Percentiles rank a stretch among this genome's conserved stretches.
These are phyloP conservation scores for Tolypocladium album DNA, from an alignment of 2,329 filamentous ascomycete genomes.

Conservation along the genomic window DNA sequence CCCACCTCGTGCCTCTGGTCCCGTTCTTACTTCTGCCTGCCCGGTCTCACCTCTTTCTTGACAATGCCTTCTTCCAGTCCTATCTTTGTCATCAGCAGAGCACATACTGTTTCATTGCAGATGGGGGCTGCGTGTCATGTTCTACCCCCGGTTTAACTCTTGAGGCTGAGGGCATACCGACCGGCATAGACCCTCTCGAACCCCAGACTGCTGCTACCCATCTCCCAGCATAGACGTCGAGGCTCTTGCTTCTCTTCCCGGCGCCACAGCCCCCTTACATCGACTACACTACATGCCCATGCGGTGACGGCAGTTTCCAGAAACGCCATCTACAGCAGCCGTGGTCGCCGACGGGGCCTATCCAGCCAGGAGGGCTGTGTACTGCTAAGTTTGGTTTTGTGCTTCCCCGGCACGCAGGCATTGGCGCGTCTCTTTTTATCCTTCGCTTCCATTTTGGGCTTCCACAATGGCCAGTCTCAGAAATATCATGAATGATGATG, in stretches of 20 bases:
- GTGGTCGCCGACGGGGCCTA: conserved; percentile 9
- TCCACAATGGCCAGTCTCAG: conserved; percentile 42
- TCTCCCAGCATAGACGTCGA: background rate
- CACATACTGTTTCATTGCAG: conserved; percentile 10
- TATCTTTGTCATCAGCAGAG: conserved; percentile 6
- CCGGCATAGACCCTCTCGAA: conserved; percentile 2
- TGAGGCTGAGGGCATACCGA: conserved; percentile 8
- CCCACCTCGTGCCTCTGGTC: background rate
- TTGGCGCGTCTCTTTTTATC: conserved; percentile 20
- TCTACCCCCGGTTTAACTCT: conserved; percentile 7
- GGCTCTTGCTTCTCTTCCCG: conserved; percentile 3
- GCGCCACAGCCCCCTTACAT: conserved; percentile 10
- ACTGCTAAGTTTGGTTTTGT: conserved; percentile 31
- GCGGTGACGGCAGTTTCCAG: conserved; percentile 18
- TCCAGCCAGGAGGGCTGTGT: conserved; percentile 33
- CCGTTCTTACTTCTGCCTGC: conserved; percentile 3
- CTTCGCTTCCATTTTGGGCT: conserved; percentile 27
- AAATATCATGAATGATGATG: conserved; percentile 46
- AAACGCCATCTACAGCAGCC: conserved; percentile 19
- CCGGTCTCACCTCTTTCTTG: conserved; percentile 1
- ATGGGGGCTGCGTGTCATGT: conserved; percentile 11
- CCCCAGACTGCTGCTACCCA: conserved; percentile 2
- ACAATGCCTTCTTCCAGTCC: conserved; percentile 4
- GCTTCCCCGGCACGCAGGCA: conserved; percentile 10
- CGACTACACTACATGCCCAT: conserved; percentile 6